Evolutionary conservation across 2,329 filamentous ascomycete species (phyloP).

Genomic region (Rhynchosporium agropyri): DNA sequence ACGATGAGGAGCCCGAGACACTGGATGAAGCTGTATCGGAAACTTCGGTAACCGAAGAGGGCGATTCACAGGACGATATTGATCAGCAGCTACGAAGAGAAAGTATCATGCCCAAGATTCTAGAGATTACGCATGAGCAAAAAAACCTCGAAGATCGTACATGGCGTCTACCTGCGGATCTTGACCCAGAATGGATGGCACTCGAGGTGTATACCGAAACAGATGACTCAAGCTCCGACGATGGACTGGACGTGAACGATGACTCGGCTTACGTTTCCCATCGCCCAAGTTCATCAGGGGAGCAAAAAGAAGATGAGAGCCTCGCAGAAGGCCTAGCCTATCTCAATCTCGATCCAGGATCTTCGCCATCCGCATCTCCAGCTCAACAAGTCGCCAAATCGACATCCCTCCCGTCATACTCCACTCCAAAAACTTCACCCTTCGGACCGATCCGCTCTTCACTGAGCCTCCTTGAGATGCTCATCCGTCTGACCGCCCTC

Average conservation of each 20-base stretch:
- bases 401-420: neutral
- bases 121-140: constrained; percentile 19
- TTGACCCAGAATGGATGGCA: constrained; percentile 75
- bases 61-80: constrained; percentile 42
- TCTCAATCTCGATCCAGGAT: constrained; percentile 36
- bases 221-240: constrained; percentile 54
- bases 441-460: constrained; percentile 63
- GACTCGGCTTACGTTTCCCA: constrained; percentile 36
- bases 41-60: constrained; percentile 25
- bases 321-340: constrained; percentile 30
- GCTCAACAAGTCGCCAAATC: constrained; percentile 20
- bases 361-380: constrained; percentile 28
- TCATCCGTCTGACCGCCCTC: constrained; percentile 70
- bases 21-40: constrained; percentile 24
- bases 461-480: constrained; percentile 71
- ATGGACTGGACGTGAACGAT: constrained; percentile 42
- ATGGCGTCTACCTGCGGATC: constrained; percentile 63
- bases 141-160: constrained; percentile 16
- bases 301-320: constrained; percentile 19
- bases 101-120: constrained; percentile 34
- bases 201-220: constrained; percentile 71
- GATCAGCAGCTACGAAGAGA: constrained; percentile 40
- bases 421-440: constrained; percentile 37
- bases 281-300: constrained; percentile 30
- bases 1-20: constrained; percentile 21